Percentiles rank a stretch among this genome's conserved stretches.
These are phyloP conservation scores for Pogostemon cablin DNA, from an alignment of 257 asterid genomes.

Conservation along the genomic window DNA sequence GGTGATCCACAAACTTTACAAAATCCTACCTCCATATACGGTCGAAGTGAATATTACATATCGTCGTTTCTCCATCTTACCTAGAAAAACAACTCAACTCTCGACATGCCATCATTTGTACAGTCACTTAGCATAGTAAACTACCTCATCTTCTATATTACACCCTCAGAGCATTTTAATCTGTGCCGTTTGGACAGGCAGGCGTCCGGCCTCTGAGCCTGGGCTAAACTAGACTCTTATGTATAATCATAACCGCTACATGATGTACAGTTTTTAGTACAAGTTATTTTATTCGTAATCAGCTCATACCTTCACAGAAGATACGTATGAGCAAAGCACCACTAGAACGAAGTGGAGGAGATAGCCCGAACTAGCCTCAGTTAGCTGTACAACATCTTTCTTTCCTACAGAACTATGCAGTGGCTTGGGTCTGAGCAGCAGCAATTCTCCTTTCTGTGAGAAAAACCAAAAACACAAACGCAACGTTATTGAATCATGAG, in stretches of 20 bases:
- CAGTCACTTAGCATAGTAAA: conserved; percentile 36
- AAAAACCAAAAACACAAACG: neutral
- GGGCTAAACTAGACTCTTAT: conserved; percentile 44
- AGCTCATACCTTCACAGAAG: conserved; percentile 33
- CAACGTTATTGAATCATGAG: neutral
- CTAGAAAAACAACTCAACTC: conserved; percentile 38
- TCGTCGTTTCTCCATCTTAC: conserved; percentile 26
- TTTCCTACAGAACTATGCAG: conserved; percentile 45
- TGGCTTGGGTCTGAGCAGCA: conserved; percentile 47
- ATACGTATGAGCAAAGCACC: conserved; percentile 11
- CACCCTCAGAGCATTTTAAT: conserved; percentile 44
- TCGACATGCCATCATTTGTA: conserved; percentile 37
- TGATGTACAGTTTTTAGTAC: conserved; percentile 49
- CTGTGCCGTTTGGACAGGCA: conserved; percentile 33
- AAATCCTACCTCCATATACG: neutral
- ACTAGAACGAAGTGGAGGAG: conserved; percentile 43
- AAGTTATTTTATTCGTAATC: conserved; percentile 44
- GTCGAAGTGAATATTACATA: conserved; percentile 4
- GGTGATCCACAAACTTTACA: conserved; percentile 22
- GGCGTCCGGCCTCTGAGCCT: conserved; percentile 37
- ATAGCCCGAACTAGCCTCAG: conserved; percentile 81
- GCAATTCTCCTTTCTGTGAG: conserved; percentile 62
- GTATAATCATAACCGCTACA: conserved; percentile 44
- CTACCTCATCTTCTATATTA: conserved; percentile 38
- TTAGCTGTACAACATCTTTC: conserved; percentile 61